phyloP scores from a whole-genome alignment of 2,329 filamentous ascomycete species.

The Canariomyces notabilis region DNA sequence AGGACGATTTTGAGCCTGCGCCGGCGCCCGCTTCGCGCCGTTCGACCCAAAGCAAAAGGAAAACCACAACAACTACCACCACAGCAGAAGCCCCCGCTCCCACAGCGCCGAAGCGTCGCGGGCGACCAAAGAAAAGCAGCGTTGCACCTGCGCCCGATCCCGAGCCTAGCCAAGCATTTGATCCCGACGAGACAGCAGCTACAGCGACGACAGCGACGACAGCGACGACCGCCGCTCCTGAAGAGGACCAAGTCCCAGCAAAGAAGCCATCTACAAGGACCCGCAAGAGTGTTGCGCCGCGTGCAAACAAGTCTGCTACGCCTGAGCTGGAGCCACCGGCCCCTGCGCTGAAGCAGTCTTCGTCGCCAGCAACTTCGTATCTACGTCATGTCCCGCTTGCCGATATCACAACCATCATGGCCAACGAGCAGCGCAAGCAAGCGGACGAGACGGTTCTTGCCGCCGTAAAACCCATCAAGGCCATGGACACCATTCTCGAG shows the following conservation, averaged over 20 bases:
- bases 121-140: constrained; percentile 38
- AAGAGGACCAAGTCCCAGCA: constrained; percentile 31
- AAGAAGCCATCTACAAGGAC: constrained; percentile 55
- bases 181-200: constrained; percentile 44
- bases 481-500: constrained; percentile 73
- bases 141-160: constrained; percentile 35
- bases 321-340: constrained; percentile 37
- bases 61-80: no score
- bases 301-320: constrained; percentile 36
- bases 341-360: constrained; percentile 49
- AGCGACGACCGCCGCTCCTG: constrained; percentile 15
- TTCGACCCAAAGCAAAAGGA: constrained; percentile 32
- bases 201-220: constrained; percentile 27
- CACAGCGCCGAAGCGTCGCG: constrained; percentile 28
- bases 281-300: constrained; percentile 55
- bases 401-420: constrained; percentile 65
- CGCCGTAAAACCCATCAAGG: constrained; percentile 64
- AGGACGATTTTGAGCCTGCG: constrained; percentile 77
- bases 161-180: constrained; percentile 58
- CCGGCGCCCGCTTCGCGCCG: constrained; percentile 48
- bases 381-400: constrained; percentile 51
- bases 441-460: constrained; percentile 44
- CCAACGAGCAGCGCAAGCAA: constrained; percentile 58
- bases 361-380: constrained; percentile 51
- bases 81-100: constrained; percentile 35